Conservation (phyloP, 768 basidiomycete species). For the Russula earlei region DNA sequence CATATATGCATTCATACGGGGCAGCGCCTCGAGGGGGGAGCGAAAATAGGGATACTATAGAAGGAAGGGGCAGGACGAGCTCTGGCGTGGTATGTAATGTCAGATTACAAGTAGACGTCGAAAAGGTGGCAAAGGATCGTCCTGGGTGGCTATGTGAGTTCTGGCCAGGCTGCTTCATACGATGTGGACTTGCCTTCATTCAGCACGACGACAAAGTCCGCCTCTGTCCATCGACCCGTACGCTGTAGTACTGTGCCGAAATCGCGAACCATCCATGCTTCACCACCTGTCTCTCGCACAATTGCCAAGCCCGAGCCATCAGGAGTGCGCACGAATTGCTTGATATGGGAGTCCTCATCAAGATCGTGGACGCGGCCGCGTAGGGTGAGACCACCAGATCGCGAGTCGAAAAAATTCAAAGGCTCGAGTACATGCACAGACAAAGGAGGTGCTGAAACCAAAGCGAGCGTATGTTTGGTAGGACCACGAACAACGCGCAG, state of each 20-base stretch:
- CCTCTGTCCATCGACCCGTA: constrained; percentile 42
- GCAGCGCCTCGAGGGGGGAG: constrained; percentile 34
- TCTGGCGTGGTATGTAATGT: constrained; percentile 46
- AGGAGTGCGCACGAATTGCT: constrained; percentile 64
- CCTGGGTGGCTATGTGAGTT: constrained; percentile 31
- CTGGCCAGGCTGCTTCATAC: background rate
- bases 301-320: constrained; percentile 70
- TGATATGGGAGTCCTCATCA: constrained; percentile 29
- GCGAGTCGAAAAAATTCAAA: constrained; percentile 53
- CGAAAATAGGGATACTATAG: constrained; percentile 53
- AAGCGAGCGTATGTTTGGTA: constrained; percentile 29
- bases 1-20: constrained; percentile 50
- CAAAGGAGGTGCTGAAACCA: constrained; percentile 62
- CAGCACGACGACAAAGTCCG: constrained; percentile 63
- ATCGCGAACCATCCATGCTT: constrained; percentile 50
- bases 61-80: constrained; percentile 36
- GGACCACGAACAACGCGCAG: constrained; percentile 46
- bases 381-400: constrained; percentile 37
- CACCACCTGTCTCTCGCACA: constrained; percentile 49
- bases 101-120: constrained; percentile 35
- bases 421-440: constrained; percentile 50
- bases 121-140: constrained; percentile 48
- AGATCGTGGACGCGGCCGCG: constrained; percentile 13
- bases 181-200: constrained; percentile 41
- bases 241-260: constrained; percentile 40